Evolutionary conservation across 2,329 filamentous ascomycete species (phyloP), one percentile per base, ranked within the genome.

Genomic region (Geosmithia flava): DNA sequence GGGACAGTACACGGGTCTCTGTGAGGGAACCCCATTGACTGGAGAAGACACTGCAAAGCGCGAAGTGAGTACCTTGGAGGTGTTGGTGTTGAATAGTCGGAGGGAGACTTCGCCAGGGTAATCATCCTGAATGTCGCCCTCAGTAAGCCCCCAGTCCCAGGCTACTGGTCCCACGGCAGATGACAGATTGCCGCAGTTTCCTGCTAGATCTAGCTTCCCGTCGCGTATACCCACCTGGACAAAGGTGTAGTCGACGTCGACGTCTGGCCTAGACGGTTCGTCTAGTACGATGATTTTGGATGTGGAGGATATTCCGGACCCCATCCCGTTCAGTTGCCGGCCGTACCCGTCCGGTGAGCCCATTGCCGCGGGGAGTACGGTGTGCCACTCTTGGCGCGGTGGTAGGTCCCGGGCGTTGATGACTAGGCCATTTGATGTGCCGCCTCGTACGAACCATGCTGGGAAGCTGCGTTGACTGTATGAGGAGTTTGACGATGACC

Each of bases 101-200:
- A 87, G 73, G 7, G 42, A 33, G 8, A 19, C 40, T 8, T 20
- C 11, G 44, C 33, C 45, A 30, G 29, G 11, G 11, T 11, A 7
- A 30, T 6, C 29, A 30, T 6, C 29, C 11, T 30, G 6, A 11
- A 11, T 30, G n/a, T 51, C 51, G 1, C 49, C 47, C 13, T 48
- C 39, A 6, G 62, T 47, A 48, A 65, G 47, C 11, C 59, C 61
- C 50, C 55, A 52, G 46, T 66, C 63, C 58, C 60, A 63, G 2
- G 57, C 58, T 42, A 56, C 55, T 0, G 84, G 83, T 0, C 83
- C 85, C 44, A 87, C 73, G 0, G 78, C 73, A 41, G 75, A 72
- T 6, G 71, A 78, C 80, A 88, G 83, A 59, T 87, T 87, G n/a
- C 84, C 84, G 58, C 83, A 87, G 55, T 87, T 88, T 20, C 82